Evolutionary conservation across 208 protist species (phyloP).

Genomic region (Trypanosoma rangeli): DNA sequence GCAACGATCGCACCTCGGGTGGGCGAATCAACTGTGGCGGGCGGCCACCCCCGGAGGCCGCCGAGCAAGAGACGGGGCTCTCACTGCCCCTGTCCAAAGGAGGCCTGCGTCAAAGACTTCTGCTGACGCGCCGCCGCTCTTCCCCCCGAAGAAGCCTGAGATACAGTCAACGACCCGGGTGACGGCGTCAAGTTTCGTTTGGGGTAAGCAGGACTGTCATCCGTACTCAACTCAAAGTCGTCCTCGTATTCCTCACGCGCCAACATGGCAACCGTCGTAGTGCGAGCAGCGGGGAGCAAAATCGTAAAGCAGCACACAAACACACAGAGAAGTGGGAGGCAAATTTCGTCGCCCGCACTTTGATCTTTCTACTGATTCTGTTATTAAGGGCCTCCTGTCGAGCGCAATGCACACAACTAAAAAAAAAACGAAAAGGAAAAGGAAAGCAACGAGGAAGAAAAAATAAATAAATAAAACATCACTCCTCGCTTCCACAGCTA

Average conservation of each 20-base stretch:
- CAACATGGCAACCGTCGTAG: constrained; percentile 15
- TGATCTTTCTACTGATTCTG: neutral
- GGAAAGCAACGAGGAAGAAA: constrained; percentile 5
- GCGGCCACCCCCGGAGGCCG: neutral
- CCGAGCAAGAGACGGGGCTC: neutral
- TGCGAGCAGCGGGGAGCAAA: neutral
- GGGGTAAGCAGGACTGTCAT: neutral
- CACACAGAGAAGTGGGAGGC: neutral
- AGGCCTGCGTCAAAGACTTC: constrained; percentile 1
- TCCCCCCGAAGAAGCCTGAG: neutral
- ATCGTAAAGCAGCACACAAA: neutral
- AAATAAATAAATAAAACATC: constrained; percentile 6
- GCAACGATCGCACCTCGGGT: constrained; percentile 4
- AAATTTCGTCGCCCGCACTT: neutral
- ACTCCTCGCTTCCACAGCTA: neutral
- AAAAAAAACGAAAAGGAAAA: constrained; percentile 3
- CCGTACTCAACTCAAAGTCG: constrained; percentile 27
- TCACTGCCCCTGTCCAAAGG: neutral
- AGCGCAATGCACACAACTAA: neutral
- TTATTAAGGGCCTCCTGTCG: neutral
- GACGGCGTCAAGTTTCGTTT: neutral
- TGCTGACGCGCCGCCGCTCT: neutral
- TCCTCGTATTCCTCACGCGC: constrained; percentile 19
- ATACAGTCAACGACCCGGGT: neutral
- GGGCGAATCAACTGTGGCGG: constrained; percentile 3